Percentiles rank a stretch among this genome's conserved stretches.
phyloP scores from a whole-genome alignment of 192 early-diverging fungal species.

The Rhizophlyctis rosea region DNA sequence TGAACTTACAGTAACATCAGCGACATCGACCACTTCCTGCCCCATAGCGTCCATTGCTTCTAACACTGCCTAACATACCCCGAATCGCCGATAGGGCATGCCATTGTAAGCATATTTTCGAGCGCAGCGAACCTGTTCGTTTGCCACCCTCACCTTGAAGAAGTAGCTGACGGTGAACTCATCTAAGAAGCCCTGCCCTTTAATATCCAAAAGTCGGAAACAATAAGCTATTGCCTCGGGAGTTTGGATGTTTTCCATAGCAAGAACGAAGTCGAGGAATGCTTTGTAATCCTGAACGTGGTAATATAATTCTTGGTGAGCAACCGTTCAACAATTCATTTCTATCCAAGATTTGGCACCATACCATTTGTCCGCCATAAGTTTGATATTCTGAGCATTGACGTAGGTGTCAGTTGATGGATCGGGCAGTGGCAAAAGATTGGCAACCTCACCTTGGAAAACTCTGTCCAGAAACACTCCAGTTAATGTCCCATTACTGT shows the following conservation, averaged over 20 bases:
- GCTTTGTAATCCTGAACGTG: slow-evolving; percentile 39
- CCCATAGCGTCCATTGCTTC: slow-evolving; percentile 39
- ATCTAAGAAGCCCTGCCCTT: slow-evolving; percentile 43
- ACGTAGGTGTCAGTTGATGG: neutral
- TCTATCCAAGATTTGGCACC: no score
- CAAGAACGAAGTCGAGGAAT: slow-evolving; percentile 54
- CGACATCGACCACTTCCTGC: slow-evolving; percentile 37
- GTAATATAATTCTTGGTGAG: neutral
- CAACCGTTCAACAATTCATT: neutral
- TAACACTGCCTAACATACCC: slow-evolving; percentile 47
- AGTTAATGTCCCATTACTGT: slow-evolving; percentile 44
- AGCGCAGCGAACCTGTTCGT: neutral
- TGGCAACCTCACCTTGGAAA: slow-evolving; percentile 35
- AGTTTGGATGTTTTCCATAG: slow-evolving; percentile 45
- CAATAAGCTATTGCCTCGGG: slow-evolving; percentile 45
- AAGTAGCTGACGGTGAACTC: slow-evolving; percentile 40
- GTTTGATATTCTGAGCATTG: slow-evolving; percentile 36
- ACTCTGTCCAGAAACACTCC: slow-evolving; percentile 47
- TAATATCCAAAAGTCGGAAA: slow-evolving; percentile 49
- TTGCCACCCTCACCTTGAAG: slow-evolving; percentile 37
- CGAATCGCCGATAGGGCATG: neutral
- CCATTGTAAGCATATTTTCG: neutral
- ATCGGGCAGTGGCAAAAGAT: neutral
- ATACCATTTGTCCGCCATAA: slow-evolving; percentile 39
- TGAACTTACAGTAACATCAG: slow-evolving; percentile 36